Evolutionary conservation across 1,139 yeast genomes (phyloP).

Genomic region (Blastobotrys malaysiensis): DNA sequence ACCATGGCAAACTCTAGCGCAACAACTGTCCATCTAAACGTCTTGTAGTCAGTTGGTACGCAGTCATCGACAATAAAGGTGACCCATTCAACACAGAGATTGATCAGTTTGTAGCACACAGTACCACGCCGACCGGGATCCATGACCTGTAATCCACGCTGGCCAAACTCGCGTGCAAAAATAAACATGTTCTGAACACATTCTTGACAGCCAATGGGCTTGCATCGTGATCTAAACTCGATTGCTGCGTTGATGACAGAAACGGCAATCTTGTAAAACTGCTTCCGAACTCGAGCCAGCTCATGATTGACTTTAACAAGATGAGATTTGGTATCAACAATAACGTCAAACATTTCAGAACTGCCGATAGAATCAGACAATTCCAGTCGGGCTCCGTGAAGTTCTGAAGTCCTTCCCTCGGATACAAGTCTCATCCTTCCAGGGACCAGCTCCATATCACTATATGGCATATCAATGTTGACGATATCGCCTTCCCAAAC

Average conservation of each 20-base stretch:
- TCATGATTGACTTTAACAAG: conserved; percentile 71
- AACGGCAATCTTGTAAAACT: conserved; percentile 65
- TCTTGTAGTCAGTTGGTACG: conserved; percentile 81
- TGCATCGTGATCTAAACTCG: conserved; percentile 44
- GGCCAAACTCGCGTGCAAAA: conserved; percentile 80
- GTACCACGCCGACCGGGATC: conserved; percentile 64
- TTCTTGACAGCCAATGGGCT: conserved; percentile 51
- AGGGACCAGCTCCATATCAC: conserved; percentile 43
- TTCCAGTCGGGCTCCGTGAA: conserved; percentile 41
- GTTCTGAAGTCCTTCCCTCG: conserved; percentile 51
- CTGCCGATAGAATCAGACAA: conserved; percentile 47
- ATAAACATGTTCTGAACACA: conserved; percentile 70
- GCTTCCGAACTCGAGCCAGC: conserved; percentile 58
- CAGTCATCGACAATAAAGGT: conserved; percentile 92
- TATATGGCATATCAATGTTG: conserved; percentile 45
- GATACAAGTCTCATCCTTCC: conserved; percentile 71
- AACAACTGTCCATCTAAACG: conserved; percentile 93
- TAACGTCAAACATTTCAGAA: conserved; percentile 49
- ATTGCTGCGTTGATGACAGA: conserved; percentile 62
- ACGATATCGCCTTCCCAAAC: conserved; percentile 86
- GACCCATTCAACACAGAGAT: conserved; percentile 84
- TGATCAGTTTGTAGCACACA: conserved; percentile 67
- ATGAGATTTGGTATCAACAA: conserved; percentile 63
- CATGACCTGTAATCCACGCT: conserved; percentile 59
- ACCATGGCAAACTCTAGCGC: conserved; percentile 97